Conservation (phyloP, 192 early-diverging fungal species). For the Linnemannia hyalina region DNA sequence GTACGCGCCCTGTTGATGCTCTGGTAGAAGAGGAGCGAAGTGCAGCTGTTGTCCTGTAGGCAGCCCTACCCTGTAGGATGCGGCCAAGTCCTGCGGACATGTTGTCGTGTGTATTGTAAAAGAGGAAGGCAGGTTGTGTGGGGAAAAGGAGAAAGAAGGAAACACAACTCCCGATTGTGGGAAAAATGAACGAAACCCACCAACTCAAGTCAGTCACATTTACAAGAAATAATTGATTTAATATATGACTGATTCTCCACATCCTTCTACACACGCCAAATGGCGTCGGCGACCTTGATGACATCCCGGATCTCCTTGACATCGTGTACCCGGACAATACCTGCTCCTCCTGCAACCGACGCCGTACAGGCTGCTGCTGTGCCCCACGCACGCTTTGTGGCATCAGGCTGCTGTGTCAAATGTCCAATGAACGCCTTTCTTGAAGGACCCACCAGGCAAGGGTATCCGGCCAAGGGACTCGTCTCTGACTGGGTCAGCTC, state of each 20-base stretch:
- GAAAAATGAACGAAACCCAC: neutral
- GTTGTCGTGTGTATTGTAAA: neutral
- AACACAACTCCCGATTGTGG: neutral
- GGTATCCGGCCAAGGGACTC: slow-evolving; percentile 74
- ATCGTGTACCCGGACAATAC: slow-evolving; percentile 94
- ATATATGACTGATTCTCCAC: neutral
- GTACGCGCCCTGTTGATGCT: neutral
- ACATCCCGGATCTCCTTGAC: slow-evolving; percentile 95
- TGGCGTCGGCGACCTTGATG: slow-evolving; percentile 81
- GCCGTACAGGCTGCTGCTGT: slow-evolving; percentile 92
- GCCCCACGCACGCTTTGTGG: slow-evolving; percentile 83
- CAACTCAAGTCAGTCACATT: neutral
- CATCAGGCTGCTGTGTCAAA: slow-evolving; percentile 72
- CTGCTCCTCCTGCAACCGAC: slow-evolving; percentile 83
- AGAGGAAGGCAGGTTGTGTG: neutral
- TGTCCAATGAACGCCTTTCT: slow-evolving; percentile 94
- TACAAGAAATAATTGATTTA: neutral
- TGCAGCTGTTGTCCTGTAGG: slow-evolving; percentile 12
- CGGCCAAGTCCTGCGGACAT: slow-evolving; percentile 46
- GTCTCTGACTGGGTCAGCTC: slow-evolving; percentile 64
- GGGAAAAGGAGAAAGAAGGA: neutral
- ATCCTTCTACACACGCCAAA: slow-evolving; percentile 36
- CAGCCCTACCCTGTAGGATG: slow-evolving; percentile 23
- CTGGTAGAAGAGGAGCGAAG: neutral
- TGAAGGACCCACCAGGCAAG: slow-evolving; percentile 91